Evolutionary conservation across 2,329 filamentous ascomycete species (phyloP).

Genomic region (Chaetomium sp.): DNA sequence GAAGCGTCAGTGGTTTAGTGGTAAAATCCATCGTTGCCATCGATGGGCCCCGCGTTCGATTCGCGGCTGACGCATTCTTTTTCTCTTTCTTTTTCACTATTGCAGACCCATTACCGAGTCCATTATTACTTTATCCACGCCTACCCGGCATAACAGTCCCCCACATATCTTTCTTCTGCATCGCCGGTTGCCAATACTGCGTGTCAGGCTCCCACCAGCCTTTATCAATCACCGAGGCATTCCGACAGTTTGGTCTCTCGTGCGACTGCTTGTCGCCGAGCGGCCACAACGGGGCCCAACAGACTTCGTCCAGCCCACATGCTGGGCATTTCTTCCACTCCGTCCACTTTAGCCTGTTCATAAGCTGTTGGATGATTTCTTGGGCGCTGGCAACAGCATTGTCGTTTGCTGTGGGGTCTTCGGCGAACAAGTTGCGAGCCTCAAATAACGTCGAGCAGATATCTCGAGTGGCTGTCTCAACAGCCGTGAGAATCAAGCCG

Average conservation of each 20-base stretch:
- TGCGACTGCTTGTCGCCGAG: conserved; percentile 29
- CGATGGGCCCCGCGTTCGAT: conserved; percentile 36
- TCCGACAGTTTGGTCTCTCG: conserved; percentile 27
- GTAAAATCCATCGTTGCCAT: conserved; percentile 50
- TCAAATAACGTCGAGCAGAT: conserved; percentile 35
- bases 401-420: conserved; percentile 13
- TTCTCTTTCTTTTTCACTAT: not conserved
- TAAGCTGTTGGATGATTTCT: conserved; percentile 21
- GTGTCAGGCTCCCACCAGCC: conserved; percentile 9
- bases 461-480: conserved; percentile 32
- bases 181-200: conserved; percentile 7
- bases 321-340: conserved; percentile 31
- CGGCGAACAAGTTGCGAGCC: conserved; percentile 24
- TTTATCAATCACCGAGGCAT: not conserved
- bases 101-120: not conserved
- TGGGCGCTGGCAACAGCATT: conserved; percentile 4
- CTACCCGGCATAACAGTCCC: too few species aligned
- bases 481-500: conserved; percentile 37
- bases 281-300: conserved; percentile 35
- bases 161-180: too few species aligned
- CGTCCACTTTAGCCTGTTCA: conserved; percentile 29
- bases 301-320: conserved; percentile 30
- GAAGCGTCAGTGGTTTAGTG: conserved; percentile 41
- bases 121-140: too few species aligned
- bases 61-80: conserved; percentile 22